Evolutionary conservation across 2,329 filamentous ascomycete species (phyloP).

Genomic region (Tolypocladium album): DNA sequence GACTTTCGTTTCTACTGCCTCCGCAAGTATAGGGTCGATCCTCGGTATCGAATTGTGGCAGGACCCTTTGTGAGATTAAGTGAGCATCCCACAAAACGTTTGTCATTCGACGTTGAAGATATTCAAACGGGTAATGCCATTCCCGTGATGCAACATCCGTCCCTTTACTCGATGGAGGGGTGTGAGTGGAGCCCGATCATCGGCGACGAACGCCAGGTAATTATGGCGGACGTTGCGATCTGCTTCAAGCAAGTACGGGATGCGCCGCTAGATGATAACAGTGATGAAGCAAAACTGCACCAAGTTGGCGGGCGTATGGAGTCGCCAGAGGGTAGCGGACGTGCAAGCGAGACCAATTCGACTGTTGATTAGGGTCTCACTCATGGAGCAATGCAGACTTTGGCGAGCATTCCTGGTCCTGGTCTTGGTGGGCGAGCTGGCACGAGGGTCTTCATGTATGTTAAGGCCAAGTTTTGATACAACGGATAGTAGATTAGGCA

Average conservation of each 20-base stretch:
- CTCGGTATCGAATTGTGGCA: conserved; percentile 4
- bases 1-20: conserved; percentile 6
- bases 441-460: too few relatives aligned
- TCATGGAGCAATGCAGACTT: too few relatives aligned
- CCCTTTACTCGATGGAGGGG: not conserved
- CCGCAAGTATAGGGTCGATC: conserved; percentile 8
- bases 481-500: too few relatives aligned
- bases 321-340: not conserved
- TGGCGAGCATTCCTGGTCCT: too few relatives aligned
- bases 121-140: conserved; percentile 5
- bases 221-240: conserved; percentile 1
- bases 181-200: conserved; percentile 4
- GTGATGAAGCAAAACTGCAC: too few relatives aligned
- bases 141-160: not conserved
- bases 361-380: too few relatives aligned
- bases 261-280: not conserved
- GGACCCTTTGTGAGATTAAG: conserved; percentile 1
- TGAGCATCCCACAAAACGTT: not conserved
- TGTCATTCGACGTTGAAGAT: conserved; percentile 6
- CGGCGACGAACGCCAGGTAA: conserved; percentile 1
- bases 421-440: too few relatives aligned
- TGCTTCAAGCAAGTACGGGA: not conserved
- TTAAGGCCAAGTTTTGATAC: too few relatives aligned
- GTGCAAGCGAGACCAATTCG: not conserved
- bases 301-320: not conserved